These are phyloP conservation scores for Termitomyces sp. DNA, from an alignment of 1,284 basidiomycete genomes.

Conservation along the genomic window DNA sequence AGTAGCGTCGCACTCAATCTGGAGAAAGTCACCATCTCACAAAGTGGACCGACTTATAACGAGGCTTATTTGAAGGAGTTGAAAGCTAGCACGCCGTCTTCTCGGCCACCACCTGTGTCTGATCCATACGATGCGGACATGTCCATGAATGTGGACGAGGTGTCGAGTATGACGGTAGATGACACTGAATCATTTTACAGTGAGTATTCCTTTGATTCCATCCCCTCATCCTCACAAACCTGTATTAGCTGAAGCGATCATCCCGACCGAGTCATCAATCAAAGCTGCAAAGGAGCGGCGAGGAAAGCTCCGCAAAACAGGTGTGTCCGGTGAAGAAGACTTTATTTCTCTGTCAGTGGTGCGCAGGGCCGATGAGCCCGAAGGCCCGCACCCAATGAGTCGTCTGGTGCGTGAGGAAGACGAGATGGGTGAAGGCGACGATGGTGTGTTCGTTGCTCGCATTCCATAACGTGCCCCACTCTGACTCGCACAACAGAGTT, in stretches of 20 bases:
- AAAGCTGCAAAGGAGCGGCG: slow-evolving; percentile 76
- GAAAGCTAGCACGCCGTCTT: slow-evolving; percentile 72
- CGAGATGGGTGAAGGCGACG: slow-evolving; percentile 88
- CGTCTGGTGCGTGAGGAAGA: slow-evolving; percentile 88
- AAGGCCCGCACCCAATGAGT: slow-evolving; percentile 87
- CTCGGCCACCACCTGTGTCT: slow-evolving; percentile 39
- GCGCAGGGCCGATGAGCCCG: slow-evolving; percentile 42
- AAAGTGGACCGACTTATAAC: slow-evolving; percentile 62
- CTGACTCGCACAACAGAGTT: slow-evolving; percentile 48
- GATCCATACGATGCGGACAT: slow-evolving; percentile 48
- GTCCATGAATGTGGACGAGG: slow-evolving; percentile 44
- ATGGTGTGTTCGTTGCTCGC: slow-evolving; percentile 50
- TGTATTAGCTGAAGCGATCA: slow-evolving; percentile 35
- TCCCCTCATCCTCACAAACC: background rate
- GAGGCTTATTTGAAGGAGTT: slow-evolving; percentile 76
- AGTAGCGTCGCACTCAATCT: slow-evolving; percentile 36
- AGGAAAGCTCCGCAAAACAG: slow-evolving; percentile 51
- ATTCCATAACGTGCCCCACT: background rate
- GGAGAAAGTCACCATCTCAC: slow-evolving; percentile 50
- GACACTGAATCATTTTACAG: slow-evolving; percentile 4
- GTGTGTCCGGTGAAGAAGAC: slow-evolving; percentile 54
- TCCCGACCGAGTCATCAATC: slow-evolving; percentile 76
- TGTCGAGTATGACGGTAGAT: slow-evolving; percentile 22
- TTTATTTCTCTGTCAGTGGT: slow-evolving; percentile 80
- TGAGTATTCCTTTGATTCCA: background rate